These are phyloP conservation scores for Apiospora saccharicola DNA, from an alignment of 2,329 filamentous ascomycete genomes.

Conservation along the genomic window DNA sequence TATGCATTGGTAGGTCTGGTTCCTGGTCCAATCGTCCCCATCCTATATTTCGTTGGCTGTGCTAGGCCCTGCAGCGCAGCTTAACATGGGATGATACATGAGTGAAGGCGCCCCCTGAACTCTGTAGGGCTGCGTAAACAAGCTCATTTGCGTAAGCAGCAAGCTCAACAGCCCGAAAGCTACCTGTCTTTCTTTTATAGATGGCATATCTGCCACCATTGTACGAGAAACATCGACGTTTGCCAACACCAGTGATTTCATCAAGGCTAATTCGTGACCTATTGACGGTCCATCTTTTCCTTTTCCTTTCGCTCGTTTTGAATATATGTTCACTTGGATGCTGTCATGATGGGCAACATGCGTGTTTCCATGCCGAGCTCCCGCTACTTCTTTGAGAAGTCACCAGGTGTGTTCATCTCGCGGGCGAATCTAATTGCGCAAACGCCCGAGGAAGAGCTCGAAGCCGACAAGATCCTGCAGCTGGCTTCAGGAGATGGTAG, in stretches of 20 bases:
- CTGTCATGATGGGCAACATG: neutral
- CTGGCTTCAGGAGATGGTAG: conserved; percentile 12
- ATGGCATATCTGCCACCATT: neutral
- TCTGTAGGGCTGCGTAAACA: neutral
- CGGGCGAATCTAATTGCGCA: conserved; percentile 12
- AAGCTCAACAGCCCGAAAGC: neutral
- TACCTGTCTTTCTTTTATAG: neutral
- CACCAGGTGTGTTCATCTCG: conserved; percentile 20
- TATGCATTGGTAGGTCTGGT: neutral
- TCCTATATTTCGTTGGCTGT: neutral
- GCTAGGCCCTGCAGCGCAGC: neutral
- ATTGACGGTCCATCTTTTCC: neutral
- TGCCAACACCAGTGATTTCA: neutral
- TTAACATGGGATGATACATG: conserved; percentile 17
- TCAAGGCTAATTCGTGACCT: neutral
- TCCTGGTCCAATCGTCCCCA: neutral
- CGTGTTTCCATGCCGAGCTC: neutral
- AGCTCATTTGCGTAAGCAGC: neutral
- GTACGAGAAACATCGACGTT: neutral
- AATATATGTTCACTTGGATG: neutral
- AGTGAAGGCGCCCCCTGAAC: conserved; percentile 14
- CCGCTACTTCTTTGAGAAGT: neutral
- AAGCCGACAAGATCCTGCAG: conserved; percentile 18
- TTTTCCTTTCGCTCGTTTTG: neutral
- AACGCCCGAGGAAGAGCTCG: conserved; percentile 13